A percentile compares a stretch with the other conserved stretches of the same genome.
These are phyloP conservation scores for Pseudogymnoascus sp. DNA, from an alignment of 2,329 filamentous ascomycete genomes.

Conservation along the genomic window DNA sequence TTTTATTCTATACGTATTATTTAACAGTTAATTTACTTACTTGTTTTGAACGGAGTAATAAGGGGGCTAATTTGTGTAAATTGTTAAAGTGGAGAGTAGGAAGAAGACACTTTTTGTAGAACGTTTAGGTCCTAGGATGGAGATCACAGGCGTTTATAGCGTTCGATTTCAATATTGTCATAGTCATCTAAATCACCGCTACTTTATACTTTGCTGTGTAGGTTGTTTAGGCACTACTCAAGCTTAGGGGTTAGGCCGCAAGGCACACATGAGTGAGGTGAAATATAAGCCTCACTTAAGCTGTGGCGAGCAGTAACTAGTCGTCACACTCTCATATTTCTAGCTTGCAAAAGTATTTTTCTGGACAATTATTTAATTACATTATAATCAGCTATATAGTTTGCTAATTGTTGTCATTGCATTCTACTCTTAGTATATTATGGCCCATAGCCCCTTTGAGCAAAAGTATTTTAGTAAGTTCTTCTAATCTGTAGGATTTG, in stretches of 20 bases:
- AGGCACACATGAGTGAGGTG: neutral
- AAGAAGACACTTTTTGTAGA: neutral
- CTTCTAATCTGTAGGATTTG: neutral
- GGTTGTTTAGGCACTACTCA: neutral
- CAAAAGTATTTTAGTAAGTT: neutral
- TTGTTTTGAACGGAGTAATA: neutral
- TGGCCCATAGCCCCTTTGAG: neutral
- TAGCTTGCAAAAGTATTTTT: no score
- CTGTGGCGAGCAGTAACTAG: neutral
- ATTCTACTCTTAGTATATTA: neutral
- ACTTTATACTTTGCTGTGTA: neutral
- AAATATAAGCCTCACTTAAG: neutral
- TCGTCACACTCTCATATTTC: neutral
- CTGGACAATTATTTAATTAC: neutral
- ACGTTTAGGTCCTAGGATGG: neutral
- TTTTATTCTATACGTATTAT: neutral
- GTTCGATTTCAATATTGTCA: neutral
- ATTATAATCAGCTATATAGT: neutral
- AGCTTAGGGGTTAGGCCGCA: neutral
- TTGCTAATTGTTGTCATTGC: neutral
- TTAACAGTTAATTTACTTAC: neutral
- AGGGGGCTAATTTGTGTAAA: neutral
- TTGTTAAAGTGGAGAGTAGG: neutral
- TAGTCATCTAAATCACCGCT: neutral
- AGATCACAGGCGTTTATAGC: neutral